Conservation (phyloP, 495 filamentous ascomycete genomes). For the Aspergillus carlsbadensis region DNA sequence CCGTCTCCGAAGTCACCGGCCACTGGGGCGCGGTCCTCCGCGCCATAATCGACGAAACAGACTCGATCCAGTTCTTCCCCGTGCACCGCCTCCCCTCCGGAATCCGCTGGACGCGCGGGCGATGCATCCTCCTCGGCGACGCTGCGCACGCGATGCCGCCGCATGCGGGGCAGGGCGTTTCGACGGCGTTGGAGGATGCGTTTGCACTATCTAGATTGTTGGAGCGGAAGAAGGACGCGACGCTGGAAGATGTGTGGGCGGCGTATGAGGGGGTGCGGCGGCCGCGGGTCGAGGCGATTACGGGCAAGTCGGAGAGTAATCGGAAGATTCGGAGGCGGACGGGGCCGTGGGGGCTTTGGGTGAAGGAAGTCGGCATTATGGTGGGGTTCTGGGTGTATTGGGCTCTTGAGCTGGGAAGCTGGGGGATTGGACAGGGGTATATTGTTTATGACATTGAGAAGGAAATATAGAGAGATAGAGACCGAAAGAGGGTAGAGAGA, state of each 20-base stretch:
- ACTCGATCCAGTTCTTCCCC: slow-evolving; percentile 48
- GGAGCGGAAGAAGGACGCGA: slow-evolving; percentile 3
- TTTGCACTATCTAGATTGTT: slow-evolving; percentile 38
- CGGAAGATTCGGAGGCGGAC: slow-evolving; percentile 20
- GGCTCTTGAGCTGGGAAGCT: slow-evolving; percentile 20
- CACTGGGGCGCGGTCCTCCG: slow-evolving; percentile 45
- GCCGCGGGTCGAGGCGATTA: slow-evolving; percentile 30
- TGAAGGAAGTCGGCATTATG: slow-evolving; percentile 25
- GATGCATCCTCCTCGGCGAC: slow-evolving; percentile 37
- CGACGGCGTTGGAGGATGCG: slow-evolving; percentile 47
- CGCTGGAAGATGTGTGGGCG: slow-evolving; percentile 20
- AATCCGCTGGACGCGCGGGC: slow-evolving; percentile 38
- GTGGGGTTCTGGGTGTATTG: slow-evolving; percentile 13
- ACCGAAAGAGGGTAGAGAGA: neutral
- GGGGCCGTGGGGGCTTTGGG: slow-evolving; percentile 26
- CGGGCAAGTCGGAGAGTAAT: slow-evolving; percentile 21
- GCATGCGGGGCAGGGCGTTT: slow-evolving; percentile 44
- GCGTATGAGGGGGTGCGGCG: slow-evolving; percentile 29
- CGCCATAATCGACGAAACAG: slow-evolving; percentile 35
- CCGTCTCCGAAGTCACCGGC: slow-evolving; percentile 36
- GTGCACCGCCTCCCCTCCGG: slow-evolving; percentile 46
- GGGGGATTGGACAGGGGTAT: slow-evolving; percentile 28
- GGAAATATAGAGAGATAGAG: slow-evolving; percentile 6
- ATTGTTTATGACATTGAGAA: slow-evolving; percentile 32
- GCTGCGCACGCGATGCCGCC: slow-evolving; percentile 49